These are phyloP conservation scores for Aureobasidium sp. DNA, from an alignment of 2,329 filamentous ascomycete genomes.

Conservation along the genomic window DNA sequence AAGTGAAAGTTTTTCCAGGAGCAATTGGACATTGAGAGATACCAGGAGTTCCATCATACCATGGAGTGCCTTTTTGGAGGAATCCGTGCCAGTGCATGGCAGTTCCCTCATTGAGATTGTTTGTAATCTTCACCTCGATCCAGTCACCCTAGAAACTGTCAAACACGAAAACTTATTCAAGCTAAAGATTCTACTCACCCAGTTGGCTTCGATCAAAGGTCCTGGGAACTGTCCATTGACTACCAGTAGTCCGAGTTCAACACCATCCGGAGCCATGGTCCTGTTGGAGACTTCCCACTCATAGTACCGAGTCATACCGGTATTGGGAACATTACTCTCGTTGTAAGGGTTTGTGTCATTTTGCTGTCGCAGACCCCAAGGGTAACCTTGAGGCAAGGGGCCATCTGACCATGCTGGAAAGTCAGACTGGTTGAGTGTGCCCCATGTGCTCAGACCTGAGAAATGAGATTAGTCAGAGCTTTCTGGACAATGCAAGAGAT, in stretches of 20 bases:
- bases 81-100: constrained; percentile 30
- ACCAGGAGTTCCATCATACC: constrained; percentile 27
- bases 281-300: constrained; percentile 14
- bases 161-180: neutral
- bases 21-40: constrained; percentile 25
- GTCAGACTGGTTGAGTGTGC: neutral
- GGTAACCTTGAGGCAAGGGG: constrained; percentile 15
- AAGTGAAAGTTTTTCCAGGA: constrained; percentile 25
- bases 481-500: neutral
- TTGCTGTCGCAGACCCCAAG: constrained; percentile 13
- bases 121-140: constrained; percentile 27
- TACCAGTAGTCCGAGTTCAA: constrained; percentile 19
- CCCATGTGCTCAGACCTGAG: constrained; percentile 9
- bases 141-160: constrained; percentile 20
- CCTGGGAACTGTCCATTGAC: constrained; percentile 28
- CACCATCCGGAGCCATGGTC: constrained; percentile 18
- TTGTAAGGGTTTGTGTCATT: constrained; percentile 16
- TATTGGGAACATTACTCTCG: constrained; percentile 15
- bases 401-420: constrained; percentile 11
- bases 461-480: neutral
- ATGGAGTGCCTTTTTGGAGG: constrained; percentile 25
- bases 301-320: constrained; percentile 17
- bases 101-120: constrained; percentile 32
- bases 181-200: constrained; percentile 2
- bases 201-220: constrained; percentile 29